These are phyloP conservation scores for Talaromyces liani DNA, from an alignment of 495 filamentous ascomycete species.

Conservation along the genomic window DNA sequence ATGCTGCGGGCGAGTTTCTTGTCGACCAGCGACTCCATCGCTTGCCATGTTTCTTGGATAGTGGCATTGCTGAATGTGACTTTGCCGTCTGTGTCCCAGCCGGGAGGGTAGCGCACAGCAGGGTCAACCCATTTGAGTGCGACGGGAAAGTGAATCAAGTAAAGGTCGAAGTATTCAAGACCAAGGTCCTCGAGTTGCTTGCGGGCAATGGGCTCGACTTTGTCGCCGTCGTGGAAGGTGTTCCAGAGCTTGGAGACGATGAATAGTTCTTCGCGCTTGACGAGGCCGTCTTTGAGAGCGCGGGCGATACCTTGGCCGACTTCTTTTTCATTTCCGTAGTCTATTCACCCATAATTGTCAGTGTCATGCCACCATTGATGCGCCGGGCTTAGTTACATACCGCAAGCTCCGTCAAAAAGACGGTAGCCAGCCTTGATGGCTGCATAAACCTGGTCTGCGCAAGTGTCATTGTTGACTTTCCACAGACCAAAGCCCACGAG, in stretches of 20 bases:
- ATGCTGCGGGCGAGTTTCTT: conserved; percentile 66
- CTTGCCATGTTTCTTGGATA: conserved; percentile 83
- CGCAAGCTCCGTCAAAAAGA: conserved; percentile 79
- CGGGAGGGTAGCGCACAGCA: conserved; percentile 67
- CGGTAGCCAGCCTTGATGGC: conserved; percentile 87
- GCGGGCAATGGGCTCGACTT: conserved; percentile 63
- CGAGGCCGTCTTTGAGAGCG: conserved; percentile 78
- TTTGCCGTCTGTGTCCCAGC: conserved; percentile 61
- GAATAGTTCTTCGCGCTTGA: conserved; percentile 84
- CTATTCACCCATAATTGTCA: conserved; percentile 25
- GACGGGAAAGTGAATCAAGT: conserved; percentile 77
- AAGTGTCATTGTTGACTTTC: conserved; percentile 77
- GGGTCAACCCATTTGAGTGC: conserved; percentile 75
- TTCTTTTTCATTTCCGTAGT: conserved; percentile 86
- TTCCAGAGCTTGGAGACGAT: conserved; percentile 92
- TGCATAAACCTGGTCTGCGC: conserved; percentile 75
- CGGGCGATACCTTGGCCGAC: conserved; percentile 77
- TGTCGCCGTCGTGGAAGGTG: conserved; percentile 69
- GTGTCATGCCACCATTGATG: background rate
- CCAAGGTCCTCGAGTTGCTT: conserved; percentile 76
- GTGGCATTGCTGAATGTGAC: conserved; percentile 57
- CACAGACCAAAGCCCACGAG: conserved; percentile 76
- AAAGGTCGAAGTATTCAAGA: conserved; percentile 80
- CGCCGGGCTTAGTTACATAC: conserved; percentile 37
- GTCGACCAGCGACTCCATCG: conserved; percentile 72